Evolutionary conservation across 148 eudicot species (phyloP).

Genomic region (Rhododendron simsii): DNA sequence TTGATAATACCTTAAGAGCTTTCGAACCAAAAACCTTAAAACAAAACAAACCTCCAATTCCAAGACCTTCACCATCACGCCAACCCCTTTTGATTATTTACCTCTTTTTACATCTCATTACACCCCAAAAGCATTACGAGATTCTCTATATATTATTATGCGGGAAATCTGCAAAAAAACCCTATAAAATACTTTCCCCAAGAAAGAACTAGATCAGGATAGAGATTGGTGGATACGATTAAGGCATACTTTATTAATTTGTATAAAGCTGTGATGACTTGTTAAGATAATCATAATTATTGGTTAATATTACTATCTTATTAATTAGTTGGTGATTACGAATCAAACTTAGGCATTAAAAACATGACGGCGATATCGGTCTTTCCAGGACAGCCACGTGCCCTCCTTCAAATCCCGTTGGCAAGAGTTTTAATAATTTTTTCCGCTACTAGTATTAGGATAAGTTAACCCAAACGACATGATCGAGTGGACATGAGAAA

Average conservation of each 20-base stretch:
- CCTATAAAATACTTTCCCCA: not conserved
- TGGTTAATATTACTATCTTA: not conserved
- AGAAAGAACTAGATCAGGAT: not conserved
- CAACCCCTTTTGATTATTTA: too few species aligned
- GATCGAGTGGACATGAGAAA: not conserved
- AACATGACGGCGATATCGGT: not conserved
- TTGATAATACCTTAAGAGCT: not conserved
- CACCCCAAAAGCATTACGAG: not conserved
- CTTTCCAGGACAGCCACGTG: conserved; percentile 1
- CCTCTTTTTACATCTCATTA: not conserved
- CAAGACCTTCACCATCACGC: too few species aligned
- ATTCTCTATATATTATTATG: not conserved
- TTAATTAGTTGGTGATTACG: too few species aligned
- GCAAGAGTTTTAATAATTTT: too few species aligned
- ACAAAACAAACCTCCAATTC: too few species aligned
- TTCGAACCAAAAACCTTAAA: too few species aligned
- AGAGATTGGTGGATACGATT: not conserved
- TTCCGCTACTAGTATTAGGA: not conserved
- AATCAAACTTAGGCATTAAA: not conserved
- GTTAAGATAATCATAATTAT: not conserved
- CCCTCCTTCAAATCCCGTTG: not conserved
- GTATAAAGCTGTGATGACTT: not conserved
- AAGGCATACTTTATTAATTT: not conserved
- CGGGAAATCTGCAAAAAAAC: not conserved
- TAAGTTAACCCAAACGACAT: not conserved